phyloP scores from a whole-genome alignment of 2,329 filamentous ascomycete genomes.

The Lasiodiplodia theobromae region DNA sequence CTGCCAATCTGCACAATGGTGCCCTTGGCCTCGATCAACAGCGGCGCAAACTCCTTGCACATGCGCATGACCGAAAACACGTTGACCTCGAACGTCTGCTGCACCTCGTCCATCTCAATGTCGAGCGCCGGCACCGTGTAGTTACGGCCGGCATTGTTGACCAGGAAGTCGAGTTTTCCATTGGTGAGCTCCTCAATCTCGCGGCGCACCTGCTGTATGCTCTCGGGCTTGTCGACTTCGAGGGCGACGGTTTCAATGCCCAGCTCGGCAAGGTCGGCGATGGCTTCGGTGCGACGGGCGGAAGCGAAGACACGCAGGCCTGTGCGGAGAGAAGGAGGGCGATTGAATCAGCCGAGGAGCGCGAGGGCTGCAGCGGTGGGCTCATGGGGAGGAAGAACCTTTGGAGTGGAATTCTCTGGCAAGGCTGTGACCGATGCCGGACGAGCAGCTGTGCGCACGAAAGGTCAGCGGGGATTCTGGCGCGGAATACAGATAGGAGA shows the following conservation, averaged over 20 bases:
- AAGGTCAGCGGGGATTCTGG: not conserved
- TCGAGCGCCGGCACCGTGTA: conserved; percentile 66
- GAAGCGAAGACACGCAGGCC: conserved; percentile 66
- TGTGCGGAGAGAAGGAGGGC: conserved; percentile 30
- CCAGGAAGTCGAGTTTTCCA: conserved; percentile 61
- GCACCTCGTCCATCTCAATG: conserved; percentile 57
- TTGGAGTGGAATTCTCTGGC: conserved; percentile 62
- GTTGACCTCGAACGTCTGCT: conserved; percentile 60
- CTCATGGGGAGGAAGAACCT: conserved; percentile 37
- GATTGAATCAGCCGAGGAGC: conserved; percentile 28
- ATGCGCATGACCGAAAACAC: conserved; percentile 65
- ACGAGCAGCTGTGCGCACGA: conserved; percentile 50
- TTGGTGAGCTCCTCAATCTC: conserved; percentile 56
- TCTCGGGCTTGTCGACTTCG: conserved; percentile 60
- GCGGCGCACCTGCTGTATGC: conserved; percentile 55
- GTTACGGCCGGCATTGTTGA: conserved; percentile 66
- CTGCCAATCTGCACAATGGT: conserved; percentile 56
- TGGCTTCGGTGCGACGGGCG: conserved; percentile 58
- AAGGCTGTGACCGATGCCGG: conserved; percentile 66
- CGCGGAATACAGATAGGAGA: not conserved
- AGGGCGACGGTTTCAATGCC: conserved; percentile 63
- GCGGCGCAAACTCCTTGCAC: conserved; percentile 63
- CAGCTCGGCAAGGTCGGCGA: conserved; percentile 56
- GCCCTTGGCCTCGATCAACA: conserved; percentile 56
- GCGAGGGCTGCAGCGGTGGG: not conserved